Percentiles rank a stretch among this genome's conserved stretches.
Conservation (phyloP, 257 asterid genomes). For the Thymus mandschuricus region DNA sequence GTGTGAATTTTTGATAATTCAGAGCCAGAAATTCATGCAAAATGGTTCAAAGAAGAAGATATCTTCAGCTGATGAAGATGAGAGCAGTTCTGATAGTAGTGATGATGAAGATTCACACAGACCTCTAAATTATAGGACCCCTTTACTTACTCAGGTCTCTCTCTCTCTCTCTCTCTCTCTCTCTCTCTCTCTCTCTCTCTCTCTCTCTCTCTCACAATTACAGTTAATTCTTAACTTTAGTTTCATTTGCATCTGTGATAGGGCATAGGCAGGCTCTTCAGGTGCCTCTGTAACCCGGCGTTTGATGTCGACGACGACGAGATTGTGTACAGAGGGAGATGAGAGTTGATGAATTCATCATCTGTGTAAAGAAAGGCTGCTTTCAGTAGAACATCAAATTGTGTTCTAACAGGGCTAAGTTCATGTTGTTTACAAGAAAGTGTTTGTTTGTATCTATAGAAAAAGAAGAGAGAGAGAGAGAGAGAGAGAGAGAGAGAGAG, state of each 20-base stretch:
- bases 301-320: slow-evolving; percentile 87
- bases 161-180: background rate
- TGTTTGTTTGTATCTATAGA: slow-evolving; percentile 9
- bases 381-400: slow-evolving; percentile 16
- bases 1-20: slow-evolving; percentile 1
- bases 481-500: background rate
- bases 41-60: slow-evolving; percentile 60
- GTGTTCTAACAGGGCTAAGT: background rate
- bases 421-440: background rate
- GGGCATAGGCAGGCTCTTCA: slow-evolving; percentile 90
- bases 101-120: slow-evolving; percentile 77
- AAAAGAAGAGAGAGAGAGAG: background rate
- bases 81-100: slow-evolving; percentile 74
- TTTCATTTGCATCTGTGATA: slow-evolving; percentile 31
- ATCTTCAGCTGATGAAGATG: slow-evolving; percentile 53
- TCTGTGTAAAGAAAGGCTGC: background rate
- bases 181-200: too few relatives aligned
- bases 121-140: slow-evolving; percentile 72
- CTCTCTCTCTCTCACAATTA: too few relatives aligned
- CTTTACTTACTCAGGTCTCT: slow-evolving; percentile 81
- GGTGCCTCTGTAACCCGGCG: slow-evolving; percentile 89
- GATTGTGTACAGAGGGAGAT: slow-evolving; percentile 82
- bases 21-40: slow-evolving; percentile 54
- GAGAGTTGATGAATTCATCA: slow-evolving; percentile 14
- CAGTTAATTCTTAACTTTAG: background rate